Percentiles rank a stretch among this genome's conserved stretches.
These are phyloP conservation scores for Phytophthora hibernalis DNA, from an alignment of 352 stramenopile species.

Conservation along the genomic window DNA sequence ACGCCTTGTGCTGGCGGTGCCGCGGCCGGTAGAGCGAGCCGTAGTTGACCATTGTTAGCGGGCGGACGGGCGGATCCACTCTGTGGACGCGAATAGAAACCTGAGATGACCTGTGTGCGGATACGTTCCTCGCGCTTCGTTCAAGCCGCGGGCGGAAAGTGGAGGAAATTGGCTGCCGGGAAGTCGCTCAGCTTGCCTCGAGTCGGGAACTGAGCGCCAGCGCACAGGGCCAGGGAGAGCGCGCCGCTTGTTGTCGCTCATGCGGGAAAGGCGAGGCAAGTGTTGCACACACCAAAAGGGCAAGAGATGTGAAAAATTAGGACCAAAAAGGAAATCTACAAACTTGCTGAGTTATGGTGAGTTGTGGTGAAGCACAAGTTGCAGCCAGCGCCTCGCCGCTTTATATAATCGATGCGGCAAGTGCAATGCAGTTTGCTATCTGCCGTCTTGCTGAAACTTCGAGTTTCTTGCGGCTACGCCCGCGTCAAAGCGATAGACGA, in stretches of 20 bases:
- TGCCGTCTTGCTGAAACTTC: neutral
- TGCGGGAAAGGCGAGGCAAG: conserved; percentile 29
- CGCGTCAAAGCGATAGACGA: neutral
- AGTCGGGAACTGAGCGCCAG: conserved; percentile 47
- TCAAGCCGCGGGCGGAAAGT: no score
- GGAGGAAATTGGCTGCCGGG: neutral
- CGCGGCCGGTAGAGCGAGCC: conserved; percentile 42
- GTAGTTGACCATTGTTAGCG: conserved; percentile 38
- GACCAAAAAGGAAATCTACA: neutral
- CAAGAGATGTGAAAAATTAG: conserved; percentile 24
- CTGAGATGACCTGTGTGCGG: conserved; percentile 13
- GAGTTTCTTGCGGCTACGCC: neutral
- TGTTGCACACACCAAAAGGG: conserved; percentile 29
- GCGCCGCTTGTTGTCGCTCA: conserved; percentile 9
- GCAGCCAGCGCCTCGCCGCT: neutral
- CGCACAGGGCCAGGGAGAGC: conserved; percentile 9
- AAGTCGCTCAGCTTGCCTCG: conserved; percentile 14
- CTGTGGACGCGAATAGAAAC: conserved; percentile 27
- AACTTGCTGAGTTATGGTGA: neutral
- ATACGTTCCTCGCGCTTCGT: conserved; percentile 12
- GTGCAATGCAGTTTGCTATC: neutral
- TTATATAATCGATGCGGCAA: neutral
- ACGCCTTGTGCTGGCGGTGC: conserved; percentile 35
- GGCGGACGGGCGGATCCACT: conserved; percentile 24
- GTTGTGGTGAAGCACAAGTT: neutral